Percentiles rank a stretch among this genome's conserved stretches.
These are phyloP conservation scores for Alloteropsis angusta DNA, from an alignment of 202 grass and related monocot genomes.

Conservation along the genomic window DNA sequence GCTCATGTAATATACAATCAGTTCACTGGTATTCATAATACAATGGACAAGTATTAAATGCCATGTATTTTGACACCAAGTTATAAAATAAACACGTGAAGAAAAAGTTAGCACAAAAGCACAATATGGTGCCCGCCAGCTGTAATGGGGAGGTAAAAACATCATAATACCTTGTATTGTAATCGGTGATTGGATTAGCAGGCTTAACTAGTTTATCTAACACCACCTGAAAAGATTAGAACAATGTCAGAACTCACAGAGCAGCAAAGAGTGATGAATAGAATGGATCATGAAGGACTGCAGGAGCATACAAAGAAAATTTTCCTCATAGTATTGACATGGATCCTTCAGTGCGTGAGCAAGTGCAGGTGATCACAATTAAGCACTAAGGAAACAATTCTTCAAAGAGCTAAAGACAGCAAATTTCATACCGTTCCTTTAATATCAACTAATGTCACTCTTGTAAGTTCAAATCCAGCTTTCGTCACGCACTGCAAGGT, in stretches of 20 bases:
- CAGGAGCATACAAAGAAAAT: neutral
- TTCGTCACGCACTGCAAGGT: conserved; percentile 67
- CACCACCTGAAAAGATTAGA: conserved; percentile 60
- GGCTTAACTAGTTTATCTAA: conserved; percentile 94
- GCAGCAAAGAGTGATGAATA: conserved; percentile 2
- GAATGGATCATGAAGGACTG: neutral
- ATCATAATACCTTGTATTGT: conserved; percentile 77
- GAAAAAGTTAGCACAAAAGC: neutral
- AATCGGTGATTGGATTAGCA: conserved; percentile 70
- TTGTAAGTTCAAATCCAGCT: conserved; percentile 95
- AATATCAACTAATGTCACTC: conserved; percentile 82
- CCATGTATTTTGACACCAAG: neutral
- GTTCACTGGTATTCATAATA: neutral
- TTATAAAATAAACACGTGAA: neutral
- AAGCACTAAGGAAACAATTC: neutral
- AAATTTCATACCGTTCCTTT: conserved; percentile 62
- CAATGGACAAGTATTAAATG: neutral
- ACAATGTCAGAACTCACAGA: neutral
- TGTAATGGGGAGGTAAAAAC: conserved; percentile 8
- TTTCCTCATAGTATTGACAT: neutral
- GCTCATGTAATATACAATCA: neutral
- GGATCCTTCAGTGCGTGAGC: neutral
- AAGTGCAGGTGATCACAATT: neutral
- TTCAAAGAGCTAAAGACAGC: neutral
- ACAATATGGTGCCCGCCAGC: neutral